phyloP scores from a whole-genome alignment of 345 rosid species.

The Rhodamnia argentea region DNA sequence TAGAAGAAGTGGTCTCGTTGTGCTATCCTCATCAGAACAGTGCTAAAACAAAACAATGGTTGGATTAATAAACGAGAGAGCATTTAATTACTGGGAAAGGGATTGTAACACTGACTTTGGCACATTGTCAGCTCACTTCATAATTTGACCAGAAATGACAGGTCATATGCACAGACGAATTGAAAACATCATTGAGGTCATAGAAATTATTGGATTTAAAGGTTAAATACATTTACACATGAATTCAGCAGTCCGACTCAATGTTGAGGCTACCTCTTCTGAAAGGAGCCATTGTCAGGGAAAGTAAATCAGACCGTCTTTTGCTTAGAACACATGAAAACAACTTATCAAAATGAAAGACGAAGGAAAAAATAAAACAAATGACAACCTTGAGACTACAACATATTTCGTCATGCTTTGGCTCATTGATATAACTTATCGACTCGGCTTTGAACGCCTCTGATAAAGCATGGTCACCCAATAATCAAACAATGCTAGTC shows the following conservation, averaged over 20 bases:
- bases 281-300: neutral
- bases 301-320: neutral
- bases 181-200: neutral
- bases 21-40: conserved; percentile 64
- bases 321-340: neutral
- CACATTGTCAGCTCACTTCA: neutral
- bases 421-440: neutral
- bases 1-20: conserved; percentile 70
- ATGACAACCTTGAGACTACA: neutral
- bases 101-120: neutral
- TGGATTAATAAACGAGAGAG: neutral
- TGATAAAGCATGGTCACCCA: neutral
- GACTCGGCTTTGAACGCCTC: neutral
- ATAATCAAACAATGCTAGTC: neutral
- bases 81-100: neutral
- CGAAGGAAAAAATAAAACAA: neutral
- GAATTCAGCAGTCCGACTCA: neutral
- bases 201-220: neutral
- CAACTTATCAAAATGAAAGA: neutral
- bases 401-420: neutral
- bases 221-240: neutral
- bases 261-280: neutral
- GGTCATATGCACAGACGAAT: neutral
- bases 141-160: neutral
- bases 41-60: conserved; percentile 32